Evolutionary conservation across 2,329 filamentous ascomycete species (phyloP), one percentile per base, ranked within the genome.

Genomic region (Colletotrichum sp.): DNA sequence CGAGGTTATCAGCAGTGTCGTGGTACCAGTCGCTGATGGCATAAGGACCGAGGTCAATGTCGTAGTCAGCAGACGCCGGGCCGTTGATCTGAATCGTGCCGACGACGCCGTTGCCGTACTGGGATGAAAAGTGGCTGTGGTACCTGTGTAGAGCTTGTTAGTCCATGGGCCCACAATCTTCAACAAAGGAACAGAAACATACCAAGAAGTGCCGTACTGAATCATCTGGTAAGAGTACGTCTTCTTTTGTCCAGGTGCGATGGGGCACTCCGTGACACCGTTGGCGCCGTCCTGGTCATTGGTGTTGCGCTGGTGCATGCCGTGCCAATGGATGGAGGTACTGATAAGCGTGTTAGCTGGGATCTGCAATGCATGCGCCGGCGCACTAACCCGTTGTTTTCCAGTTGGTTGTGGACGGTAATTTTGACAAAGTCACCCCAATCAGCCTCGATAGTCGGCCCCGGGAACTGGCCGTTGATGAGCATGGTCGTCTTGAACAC

Each of bases 321-420:
- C 88, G 71, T 89, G 88, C 87, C 87, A 89, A 77, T 89, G 88
- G 36, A 89, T 82, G 0, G 86, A 84, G 3, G 86, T 87, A 28
- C 81, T 81, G 24, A 93, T 93, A 18, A 10, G 30, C 8, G 12
- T n/a, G 64, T 74, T 55, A 67, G 63, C 36, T 16, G 32, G 26
- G 34, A 52, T 76, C 71, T 68, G 72, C 16, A 34, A 62, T 63
- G 57, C 68, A 24, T 18, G 26, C 30, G 28, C 5, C 39, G 5
- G n/a, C 9, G n/a, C 30, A 76, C 77, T 44, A 52, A 80, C 75
- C 84, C 83, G 52, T 82, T 82, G 15, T 79, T 79, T 8, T 87
- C 87, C 5, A 93, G 88, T 12, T 89, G 86, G 81, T 94, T 94
- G 83, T 90, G 87, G 76, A 93, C 88, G 49, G 91, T 91, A 66